phyloP scores from a whole-genome alignment of 768 basidiomycete species.

The Mycena belliarum region DNA sequence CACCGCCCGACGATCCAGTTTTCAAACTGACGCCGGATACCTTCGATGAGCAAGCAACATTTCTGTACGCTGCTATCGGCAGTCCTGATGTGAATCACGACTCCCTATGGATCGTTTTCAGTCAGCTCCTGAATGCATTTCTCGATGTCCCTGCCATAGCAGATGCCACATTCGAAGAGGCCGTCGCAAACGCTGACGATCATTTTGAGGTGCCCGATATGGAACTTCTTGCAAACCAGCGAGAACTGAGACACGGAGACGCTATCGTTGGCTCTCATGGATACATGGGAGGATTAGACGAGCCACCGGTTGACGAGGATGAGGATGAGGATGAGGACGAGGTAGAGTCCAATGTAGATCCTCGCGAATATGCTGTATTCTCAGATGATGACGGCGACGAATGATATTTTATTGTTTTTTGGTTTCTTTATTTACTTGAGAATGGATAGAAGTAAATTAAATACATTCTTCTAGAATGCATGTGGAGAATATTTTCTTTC shows the following conservation, averaged over 20 bases:
- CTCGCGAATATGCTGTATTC: neutral
- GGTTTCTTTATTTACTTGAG: neutral
- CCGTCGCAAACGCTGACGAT: neutral
- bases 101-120: too few species aligned
- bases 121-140: too few species aligned
- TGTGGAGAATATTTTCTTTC: too few species aligned
- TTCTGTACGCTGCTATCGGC: too few species aligned
- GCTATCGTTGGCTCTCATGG: neutral
- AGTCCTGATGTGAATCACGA: too few species aligned
- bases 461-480: too few species aligned
- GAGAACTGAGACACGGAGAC: neutral
- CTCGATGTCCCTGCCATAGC: too few species aligned
- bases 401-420: neutral
- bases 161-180: too few species aligned
- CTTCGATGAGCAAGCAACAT: too few species aligned
- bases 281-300: neutral
- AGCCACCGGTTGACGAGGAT: neutral
- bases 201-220: neutral
- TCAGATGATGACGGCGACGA: neutral
- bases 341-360: neutral
- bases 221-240: neutral
- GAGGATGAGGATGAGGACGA: neutral
- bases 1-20: conserved; percentile 27
- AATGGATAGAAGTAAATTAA: too few species aligned
- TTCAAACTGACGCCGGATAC: conserved; percentile 26